Evolutionary conservation across 192 early-diverging fungal species (phyloP).

Genomic region (Gigaspora rosea): DNA sequence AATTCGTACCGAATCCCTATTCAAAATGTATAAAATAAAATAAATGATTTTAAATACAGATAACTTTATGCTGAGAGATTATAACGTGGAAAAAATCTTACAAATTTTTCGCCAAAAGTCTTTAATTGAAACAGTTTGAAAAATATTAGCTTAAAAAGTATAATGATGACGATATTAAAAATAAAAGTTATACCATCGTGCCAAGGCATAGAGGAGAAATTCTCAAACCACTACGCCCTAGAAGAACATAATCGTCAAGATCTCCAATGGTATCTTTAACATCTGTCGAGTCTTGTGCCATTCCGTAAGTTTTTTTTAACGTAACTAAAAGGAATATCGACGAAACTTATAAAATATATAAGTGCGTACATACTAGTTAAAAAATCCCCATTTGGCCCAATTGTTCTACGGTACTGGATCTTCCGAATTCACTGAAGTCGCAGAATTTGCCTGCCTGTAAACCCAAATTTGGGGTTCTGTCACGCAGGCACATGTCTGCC

Average conservation of each 20-base stretch:
- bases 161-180: not conserved
- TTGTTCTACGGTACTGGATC: too few species aligned
- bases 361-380: too few species aligned
- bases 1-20: conserved; percentile 47
- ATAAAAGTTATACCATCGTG: conserved; percentile 36
- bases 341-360: too few species aligned
- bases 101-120: conserved; percentile 46
- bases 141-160: not conserved
- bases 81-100: conserved; percentile 4
- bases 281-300: not conserved
- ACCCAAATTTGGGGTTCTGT: too few species aligned
- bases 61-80: not conserved
- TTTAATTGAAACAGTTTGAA: conserved; percentile 2
- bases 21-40: not conserved
- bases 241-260: conserved; percentile 40
- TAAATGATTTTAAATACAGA: not conserved
- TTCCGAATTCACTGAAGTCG: too few species aligned
- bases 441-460: too few species aligned
- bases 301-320: not conserved
- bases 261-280: conserved; percentile 36
- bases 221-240: conserved; percentile 41
- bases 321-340: too few species aligned
- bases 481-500: too few species aligned
- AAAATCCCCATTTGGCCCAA: too few species aligned
- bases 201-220: conserved; percentile 45